These are phyloP conservation scores for Galerina sulciceps DNA, from an alignment of 768 basidiomycete genomes.

Conservation along the genomic window DNA sequence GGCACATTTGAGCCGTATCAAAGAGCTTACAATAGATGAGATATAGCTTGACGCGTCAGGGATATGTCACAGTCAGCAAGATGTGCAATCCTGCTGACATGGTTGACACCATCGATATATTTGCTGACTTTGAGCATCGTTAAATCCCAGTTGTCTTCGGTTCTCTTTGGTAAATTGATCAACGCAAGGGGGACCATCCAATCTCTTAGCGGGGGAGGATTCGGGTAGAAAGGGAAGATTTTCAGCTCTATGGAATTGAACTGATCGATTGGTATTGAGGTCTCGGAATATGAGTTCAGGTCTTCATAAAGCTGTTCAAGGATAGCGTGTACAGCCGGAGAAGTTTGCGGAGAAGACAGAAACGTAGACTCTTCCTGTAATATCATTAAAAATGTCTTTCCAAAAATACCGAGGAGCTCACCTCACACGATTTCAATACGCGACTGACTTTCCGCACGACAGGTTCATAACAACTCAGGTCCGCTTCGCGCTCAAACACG, in stretches of 20 bases:
- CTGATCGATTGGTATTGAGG: constrained; percentile 86
- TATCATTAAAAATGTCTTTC: not conserved
- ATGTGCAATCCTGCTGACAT: constrained; percentile 89
- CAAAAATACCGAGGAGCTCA: constrained; percentile 37
- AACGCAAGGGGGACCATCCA: constrained; percentile 96
- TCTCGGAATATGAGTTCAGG: constrained; percentile 96
- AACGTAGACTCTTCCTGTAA: constrained; percentile 86
- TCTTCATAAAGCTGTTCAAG: constrained; percentile 98
- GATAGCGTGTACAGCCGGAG: constrained; percentile 74
- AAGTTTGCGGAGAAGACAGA: constrained; percentile 74
- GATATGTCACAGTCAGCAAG: constrained; percentile 87
- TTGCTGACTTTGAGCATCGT: constrained; percentile 87
- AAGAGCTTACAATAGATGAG: constrained; percentile 81
- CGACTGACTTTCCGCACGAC: constrained; percentile 94
- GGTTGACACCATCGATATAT: constrained; percentile 89
- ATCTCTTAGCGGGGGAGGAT: constrained; percentile 86
- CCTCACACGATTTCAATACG: constrained; percentile 89
- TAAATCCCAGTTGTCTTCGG: constrained; percentile 95
- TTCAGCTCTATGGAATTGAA: constrained; percentile 96
- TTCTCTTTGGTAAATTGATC: constrained; percentile 78
- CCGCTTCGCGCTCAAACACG: constrained; percentile 90
- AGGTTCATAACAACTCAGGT: constrained; percentile 94
- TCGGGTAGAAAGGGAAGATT: constrained; percentile 96
- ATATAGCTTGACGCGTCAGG: constrained; percentile 83
- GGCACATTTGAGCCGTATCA: not conserved